phyloP scores from a whole-genome alignment of 208 protist genomes.

The Crithidia fasciculata region DNA sequence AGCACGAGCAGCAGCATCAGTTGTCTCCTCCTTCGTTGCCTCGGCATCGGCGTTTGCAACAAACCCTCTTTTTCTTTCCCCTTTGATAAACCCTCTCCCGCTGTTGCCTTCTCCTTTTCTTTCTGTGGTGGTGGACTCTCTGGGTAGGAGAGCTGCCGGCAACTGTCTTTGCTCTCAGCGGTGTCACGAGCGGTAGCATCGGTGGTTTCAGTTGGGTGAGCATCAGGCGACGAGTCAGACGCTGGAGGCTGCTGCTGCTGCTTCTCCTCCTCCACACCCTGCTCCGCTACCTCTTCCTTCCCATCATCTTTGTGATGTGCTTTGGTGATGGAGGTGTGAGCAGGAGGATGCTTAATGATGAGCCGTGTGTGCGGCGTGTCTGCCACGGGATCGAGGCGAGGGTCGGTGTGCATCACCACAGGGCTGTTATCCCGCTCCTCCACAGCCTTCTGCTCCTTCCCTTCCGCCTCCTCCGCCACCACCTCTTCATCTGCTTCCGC shows the following conservation, averaged over 20 bases:
- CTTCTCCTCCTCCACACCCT: neutral
- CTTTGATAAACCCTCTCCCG: neutral
- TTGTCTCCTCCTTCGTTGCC: neutral
- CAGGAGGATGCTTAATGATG: neutral
- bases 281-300: neutral
- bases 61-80: neutral
- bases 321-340: neutral
- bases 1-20: too few species aligned
- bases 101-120: neutral
- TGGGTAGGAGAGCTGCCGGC: conserved; percentile 5
- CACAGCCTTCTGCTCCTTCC: too few species aligned
- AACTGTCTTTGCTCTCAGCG: neutral
- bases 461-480: too few species aligned
- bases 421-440: too few species aligned
- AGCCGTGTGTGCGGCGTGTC: conserved; percentile 7
- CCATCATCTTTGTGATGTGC: neutral
- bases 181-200: neutral
- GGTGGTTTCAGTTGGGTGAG: neutral
- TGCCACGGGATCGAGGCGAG: neutral
- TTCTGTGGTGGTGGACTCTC: neutral
- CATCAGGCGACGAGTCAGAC: neutral
- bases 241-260: neutral
- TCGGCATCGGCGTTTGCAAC: too few species aligned
- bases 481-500: neutral
- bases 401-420: conserved; percentile 7